phyloP scores from a whole-genome alignment of 768 basidiomycete species.

The Leccinellum luteum region DNA sequence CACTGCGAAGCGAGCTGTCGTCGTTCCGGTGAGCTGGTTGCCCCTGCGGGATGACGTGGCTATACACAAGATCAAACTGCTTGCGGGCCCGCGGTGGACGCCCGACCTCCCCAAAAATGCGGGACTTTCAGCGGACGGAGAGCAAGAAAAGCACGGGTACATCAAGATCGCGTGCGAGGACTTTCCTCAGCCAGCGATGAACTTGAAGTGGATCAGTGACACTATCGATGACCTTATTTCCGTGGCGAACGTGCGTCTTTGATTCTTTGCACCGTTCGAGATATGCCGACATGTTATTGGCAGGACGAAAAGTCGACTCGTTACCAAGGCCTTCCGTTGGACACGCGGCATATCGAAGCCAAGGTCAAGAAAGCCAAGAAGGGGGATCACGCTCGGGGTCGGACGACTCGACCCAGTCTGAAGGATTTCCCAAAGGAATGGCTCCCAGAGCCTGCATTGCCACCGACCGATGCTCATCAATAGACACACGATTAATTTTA shows the following conservation, averaged over 20 bases:
- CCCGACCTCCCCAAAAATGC: constrained; percentile 68
- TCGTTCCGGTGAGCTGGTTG: constrained; percentile 71
- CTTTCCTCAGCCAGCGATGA: constrained; percentile 79
- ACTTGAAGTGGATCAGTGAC: constrained; percentile 94
- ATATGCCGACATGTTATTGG: constrained; percentile 13
- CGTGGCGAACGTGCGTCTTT: constrained; percentile 78
- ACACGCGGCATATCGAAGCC: constrained; percentile 74
- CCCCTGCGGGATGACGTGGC: constrained; percentile 64
- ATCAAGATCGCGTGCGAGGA: constrained; percentile 91
- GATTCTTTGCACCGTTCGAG: constrained; percentile 1
- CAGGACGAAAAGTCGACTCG: constrained; percentile 36
- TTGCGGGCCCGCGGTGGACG: constrained; percentile 89
- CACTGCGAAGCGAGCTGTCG: constrained; percentile 65
- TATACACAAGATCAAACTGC: constrained; percentile 79
- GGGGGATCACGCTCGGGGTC: constrained; percentile 62
- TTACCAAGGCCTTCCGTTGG: constrained; percentile 72
- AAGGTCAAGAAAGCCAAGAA: constrained; percentile 69
- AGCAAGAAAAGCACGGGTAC: constrained; percentile 66
- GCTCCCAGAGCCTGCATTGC: constrained; percentile 46
- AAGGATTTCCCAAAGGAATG: constrained; percentile 85
- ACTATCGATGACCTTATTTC: constrained; percentile 70
- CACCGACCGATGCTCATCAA: constrained; percentile 4
- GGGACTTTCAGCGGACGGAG: constrained; percentile 45
- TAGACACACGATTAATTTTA: constrained; percentile 11
- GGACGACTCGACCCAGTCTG: constrained; percentile 60